Evolutionary conservation across 768 basidiomycete species (phyloP).

Genomic region (Agaricus sinodeliciosus): DNA sequence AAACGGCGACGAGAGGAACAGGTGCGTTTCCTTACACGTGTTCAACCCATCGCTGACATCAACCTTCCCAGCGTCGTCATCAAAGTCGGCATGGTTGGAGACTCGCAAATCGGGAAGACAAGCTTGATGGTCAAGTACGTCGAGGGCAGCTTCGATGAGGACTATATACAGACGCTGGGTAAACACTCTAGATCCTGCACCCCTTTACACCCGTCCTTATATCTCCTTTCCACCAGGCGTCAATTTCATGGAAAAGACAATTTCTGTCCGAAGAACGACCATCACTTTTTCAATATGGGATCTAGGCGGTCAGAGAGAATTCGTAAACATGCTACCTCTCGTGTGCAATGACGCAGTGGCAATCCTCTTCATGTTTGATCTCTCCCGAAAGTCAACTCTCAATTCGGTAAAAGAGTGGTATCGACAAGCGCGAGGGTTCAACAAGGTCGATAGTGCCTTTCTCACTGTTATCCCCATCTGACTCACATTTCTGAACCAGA

Average conservation of each 20-base stretch:
- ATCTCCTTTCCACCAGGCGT: slow-evolving; percentile 49
- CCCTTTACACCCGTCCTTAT: slow-evolving; percentile 1
- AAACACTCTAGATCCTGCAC: slow-evolving; percentile 20
- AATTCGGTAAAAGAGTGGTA: slow-evolving; percentile 99
- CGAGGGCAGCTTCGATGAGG: slow-evolving; percentile 97
- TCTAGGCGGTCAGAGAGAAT: slow-evolving; percentile 94
- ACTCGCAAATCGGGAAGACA: slow-evolving; percentile 99
- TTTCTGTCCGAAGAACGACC: slow-evolving; percentile 94
- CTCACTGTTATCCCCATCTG: background rate
- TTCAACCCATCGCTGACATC: background rate
- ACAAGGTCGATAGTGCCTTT: slow-evolving; percentile 66
- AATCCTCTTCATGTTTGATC: slow-evolving; percentile 99
- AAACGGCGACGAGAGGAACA: slow-evolving; percentile 74
- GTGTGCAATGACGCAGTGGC: slow-evolving; percentile 99
- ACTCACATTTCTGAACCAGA: slow-evolving; percentile 40
- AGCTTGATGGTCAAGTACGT: slow-evolving; percentile 99
- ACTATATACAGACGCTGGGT: slow-evolving; percentile 99
- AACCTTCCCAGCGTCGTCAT: slow-evolving; percentile 68
- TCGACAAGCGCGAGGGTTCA: slow-evolving; percentile 96
- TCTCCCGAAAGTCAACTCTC: slow-evolving; percentile 93
- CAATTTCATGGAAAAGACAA: slow-evolving; percentile 99
- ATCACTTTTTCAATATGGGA: slow-evolving; percentile 99
- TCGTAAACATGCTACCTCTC: slow-evolving; percentile 97
- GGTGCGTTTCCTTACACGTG: slow-evolving; percentile 24
- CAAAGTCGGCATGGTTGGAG: slow-evolving; percentile 99